phyloP scores from a whole-genome alignment of 768 basidiomycete genomes.

The Amanita polypyramis region DNA sequence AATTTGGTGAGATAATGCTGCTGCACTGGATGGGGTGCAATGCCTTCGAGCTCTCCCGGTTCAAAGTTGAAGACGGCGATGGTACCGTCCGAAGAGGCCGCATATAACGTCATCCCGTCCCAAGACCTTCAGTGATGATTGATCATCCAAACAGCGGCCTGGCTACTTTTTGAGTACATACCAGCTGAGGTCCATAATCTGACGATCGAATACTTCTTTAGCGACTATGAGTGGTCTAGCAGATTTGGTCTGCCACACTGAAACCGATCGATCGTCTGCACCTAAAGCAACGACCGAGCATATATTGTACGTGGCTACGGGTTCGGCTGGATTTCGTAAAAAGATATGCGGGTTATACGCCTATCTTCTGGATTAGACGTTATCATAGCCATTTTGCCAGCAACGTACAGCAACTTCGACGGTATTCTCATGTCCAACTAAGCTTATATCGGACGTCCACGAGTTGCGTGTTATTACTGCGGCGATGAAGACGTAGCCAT shows the following conservation, averaged over 20 bases:
- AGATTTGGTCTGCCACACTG: conserved; percentile 93
- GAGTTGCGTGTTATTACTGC: conserved; percentile 85
- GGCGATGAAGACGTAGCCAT: conserved; percentile 94
- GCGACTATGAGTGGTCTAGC: conserved; percentile 88
- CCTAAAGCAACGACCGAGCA: conserved; percentile 91
- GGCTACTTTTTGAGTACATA: conserved; percentile 24
- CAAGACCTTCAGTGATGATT: conserved; percentile 52
- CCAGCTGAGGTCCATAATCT: conserved; percentile 96
- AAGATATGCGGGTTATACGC: conserved; percentile 95
- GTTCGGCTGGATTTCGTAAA: conserved; percentile 56
- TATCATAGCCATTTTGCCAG: neutral
- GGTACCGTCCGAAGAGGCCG: conserved; percentile 93
- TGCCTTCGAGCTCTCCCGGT: conserved; percentile 68
- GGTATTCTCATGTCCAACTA: conserved; percentile 96
- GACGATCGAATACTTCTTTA: conserved; percentile 88
- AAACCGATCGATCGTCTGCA: conserved; percentile 87
- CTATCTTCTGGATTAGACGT: conserved; percentile 23
- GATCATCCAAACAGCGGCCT: conserved; percentile 4
- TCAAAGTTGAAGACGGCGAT: conserved; percentile 85
- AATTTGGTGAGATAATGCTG: conserved; percentile 77
- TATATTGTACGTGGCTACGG: conserved; percentile 72
- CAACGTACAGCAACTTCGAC: conserved; percentile 83
- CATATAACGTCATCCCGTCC: conserved; percentile 88
- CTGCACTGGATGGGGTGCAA: conserved; percentile 63
- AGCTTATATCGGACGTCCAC: conserved; percentile 87